Base-by-base conservation (phyloP, 108 stramenopile genomes). In the Cyclotella atomus region DNA sequence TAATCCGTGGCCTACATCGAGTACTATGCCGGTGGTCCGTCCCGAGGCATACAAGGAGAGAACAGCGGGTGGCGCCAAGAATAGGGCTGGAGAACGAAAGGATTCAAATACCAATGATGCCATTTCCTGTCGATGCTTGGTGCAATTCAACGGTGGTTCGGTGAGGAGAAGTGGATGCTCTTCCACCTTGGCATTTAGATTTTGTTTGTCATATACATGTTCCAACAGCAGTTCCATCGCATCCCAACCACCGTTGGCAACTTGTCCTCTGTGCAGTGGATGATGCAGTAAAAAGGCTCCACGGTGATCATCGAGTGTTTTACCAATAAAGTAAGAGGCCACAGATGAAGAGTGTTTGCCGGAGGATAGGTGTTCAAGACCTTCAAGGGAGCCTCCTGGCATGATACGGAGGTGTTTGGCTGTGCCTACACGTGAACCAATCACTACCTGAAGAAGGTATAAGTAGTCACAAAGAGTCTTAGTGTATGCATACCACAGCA, bases 1-100 rank as follows among this genome's bases (percentile, higher is more conserved):
- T 14, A 98, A 96, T 14, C 95, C 97, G 69, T 99, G 97, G 19
- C 99, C 99, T 19, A 95, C 88, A 85, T 99, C 99, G 64, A 99
- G 79, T 19, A 99, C 99, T 1, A 98, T 91, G 28, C 98, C 98
- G 2, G 98, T 99, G 24, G 97, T 96, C 32, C 97, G 76, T 35
- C 98, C 99, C 16, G 95, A 96, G 24, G 98, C 97, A 77, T 98
- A 99, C 35, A 99, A 81, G 66, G 90, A 89, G 21, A 98, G 82
- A 17, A 97, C 95, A 38, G 97, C 93, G 10, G 96, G 95, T 29
- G 97, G 95, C 4, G 91, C 87, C 59, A 97, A 85, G 77, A 91
- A 97, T 17, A 98, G 56, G 7, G 98, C 98, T 2, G 98, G 98
- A n/a, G 88, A 85, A 50, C 89, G 83, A 60, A 97, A 95, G 8